Base-by-base conservation (phyloP, 208 protist species). In the Willaertia magna region DNA sequence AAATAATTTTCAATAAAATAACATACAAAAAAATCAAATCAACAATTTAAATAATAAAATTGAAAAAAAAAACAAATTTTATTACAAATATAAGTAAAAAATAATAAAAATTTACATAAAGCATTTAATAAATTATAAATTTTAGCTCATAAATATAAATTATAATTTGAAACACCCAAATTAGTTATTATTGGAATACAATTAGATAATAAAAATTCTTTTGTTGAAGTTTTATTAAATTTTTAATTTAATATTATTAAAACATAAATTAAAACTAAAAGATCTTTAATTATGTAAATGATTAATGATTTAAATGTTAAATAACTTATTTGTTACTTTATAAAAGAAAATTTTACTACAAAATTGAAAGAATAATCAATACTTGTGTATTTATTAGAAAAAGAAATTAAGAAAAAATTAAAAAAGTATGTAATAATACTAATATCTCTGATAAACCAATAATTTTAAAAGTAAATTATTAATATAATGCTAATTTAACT, bases 171-270 rank as follows among this genome's bases (percentile, higher is more conserved):
- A 49, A 86, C 87, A 82, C 90, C 90, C 39, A 90, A 92, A 76
- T 43, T 92, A 3, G 90, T 92, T 3, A 90, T 92, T 11, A 88
- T 92, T 34, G 90, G 90, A 43, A 92, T 92, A 88, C 90, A 92
- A 86, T 92, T 90, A 4, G 90, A 92, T 85, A 88, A 90, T 51
- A 92, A 92, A 82, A 88, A 81, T 44, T 87, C 79, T 52, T 92
- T 92, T 74, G 88, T 92, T 51, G 90, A 92, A 88, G 91, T 87
- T 22, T 42, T 92, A 12, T 76, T 92, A n/a, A 88, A 88, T 40
- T 92, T 92, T 55, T 90, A 92, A 84, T 92, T 92, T 46, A 92
- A 92, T 61, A 90, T 89, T 49, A 88, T 92, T 4, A 90, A 92
- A 22, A 43, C 76, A 85, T 40, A 90, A 51, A 92, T 92, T 86